Base-by-base conservation (phyloP, 768 basidiomycete species). In the Solioccasus polychromus region DNA sequence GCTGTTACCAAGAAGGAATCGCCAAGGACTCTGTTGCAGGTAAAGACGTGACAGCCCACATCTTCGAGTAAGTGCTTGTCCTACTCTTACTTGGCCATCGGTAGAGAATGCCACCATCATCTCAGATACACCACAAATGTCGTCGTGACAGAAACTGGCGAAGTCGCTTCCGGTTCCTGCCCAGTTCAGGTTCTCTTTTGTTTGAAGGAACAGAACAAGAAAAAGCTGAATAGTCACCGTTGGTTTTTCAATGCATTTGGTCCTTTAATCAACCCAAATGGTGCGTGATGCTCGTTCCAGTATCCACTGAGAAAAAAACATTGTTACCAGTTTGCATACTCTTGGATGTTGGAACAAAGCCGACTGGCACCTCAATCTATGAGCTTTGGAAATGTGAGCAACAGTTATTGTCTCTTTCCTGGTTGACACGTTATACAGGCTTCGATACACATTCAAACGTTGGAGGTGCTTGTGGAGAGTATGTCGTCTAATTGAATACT, bases 211-310 rank as follows among this genome's bases (percentile, higher is more conserved):
- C 88, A 91, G 71, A 96, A 94, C 76, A 92, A 92, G 76, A 94
- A 95, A 76, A 95, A 96, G 66, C 76, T 95, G 57, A 95, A 95
- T 72, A 88, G 86, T 56, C 92, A 96, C 60, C 79, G 93, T 17
- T 96, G 93, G 93, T 95, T 95, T 75, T 95, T 96, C 78, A 96
- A 96, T 59, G 93, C 90, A 1, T 89, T 95, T 53, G 88, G 89
- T 18, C 90, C 92, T 20, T 72, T 94, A 45, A 78, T 95, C 57
- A 80, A 83, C 51, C 86, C 92, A 30, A 91, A 92, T 57, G 86
- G 87, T 84, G 40, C 26, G 70, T 32, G 8, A 20, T 7, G 4
- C 18, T 14, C 35, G 26, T 38, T 18, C 32, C 9, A 29, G 44
- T 51, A 8, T n/a, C n/a, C n/a, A n/a, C n/a, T n/a, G n/a, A n/a